Conservation (phyloP, 2,329 filamentous ascomycete genomes). For the Blumeriella jaapii region DNA sequence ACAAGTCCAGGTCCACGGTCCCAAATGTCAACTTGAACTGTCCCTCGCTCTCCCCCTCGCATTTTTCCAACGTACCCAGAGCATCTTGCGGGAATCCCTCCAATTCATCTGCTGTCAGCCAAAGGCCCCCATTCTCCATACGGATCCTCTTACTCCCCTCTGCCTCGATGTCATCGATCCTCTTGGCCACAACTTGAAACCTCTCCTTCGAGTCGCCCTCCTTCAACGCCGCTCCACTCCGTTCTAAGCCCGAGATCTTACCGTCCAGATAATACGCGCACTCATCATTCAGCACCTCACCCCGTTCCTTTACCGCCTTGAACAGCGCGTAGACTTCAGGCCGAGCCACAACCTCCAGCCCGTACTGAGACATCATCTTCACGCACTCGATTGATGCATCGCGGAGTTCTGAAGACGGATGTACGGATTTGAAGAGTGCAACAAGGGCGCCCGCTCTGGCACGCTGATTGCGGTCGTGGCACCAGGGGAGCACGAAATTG, state of each 20-base stretch:
- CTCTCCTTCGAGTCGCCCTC: constrained; percentile 2
- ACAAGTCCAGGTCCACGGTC: constrained; percentile 36
- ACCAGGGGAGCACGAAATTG: constrained; percentile 3
- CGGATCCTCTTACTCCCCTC: constrained; percentile 3
- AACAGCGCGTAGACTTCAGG: constrained; percentile 3
- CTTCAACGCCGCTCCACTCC: constrained; percentile 2
- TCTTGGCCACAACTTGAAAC: constrained; percentile 2
- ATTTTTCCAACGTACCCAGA: constrained; percentile 34
- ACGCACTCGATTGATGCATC: constrained; percentile 3
- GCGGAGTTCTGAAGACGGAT: constrained; percentile 1
- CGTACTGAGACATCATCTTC: constrained; percentile 1
- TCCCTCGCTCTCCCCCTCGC: constrained; percentile 33
- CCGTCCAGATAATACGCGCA: constrained; percentile 2
- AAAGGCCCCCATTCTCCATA: constrained; percentile 33
- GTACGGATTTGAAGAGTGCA: constrained; percentile 1
- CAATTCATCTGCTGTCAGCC: constrained; percentile 37
- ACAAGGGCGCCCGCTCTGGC: constrained; percentile 1
- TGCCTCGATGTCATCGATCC: constrained; percentile 4
- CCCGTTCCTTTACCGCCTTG: constrained; percentile 4
- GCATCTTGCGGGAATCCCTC: constrained; percentile 38
- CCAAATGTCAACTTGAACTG: constrained; percentile 39
- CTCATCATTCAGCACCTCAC: constrained; percentile 1
- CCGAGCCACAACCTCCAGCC: constrained; percentile 1
- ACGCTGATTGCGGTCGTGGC: constrained; percentile 2
- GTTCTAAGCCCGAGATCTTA: neutral